Percentiles rank a stretch among this genome's conserved stretches.
Evolutionary conservation across 495 filamentous ascomycete species (phyloP).

Genomic region (Aspergillus saccharolyticus): DNA sequence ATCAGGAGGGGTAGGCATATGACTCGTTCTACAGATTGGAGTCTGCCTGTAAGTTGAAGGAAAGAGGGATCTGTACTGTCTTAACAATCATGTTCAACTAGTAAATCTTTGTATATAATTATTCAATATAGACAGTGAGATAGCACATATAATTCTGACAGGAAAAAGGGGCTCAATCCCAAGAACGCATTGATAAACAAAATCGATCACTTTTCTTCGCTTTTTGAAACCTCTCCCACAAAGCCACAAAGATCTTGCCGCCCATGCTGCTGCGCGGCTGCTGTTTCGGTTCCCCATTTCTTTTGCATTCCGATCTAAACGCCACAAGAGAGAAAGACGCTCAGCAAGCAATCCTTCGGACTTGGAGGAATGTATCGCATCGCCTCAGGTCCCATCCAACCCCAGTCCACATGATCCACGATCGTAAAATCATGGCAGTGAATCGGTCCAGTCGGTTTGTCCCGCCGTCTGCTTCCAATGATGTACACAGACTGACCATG

Average conservation of each 20-base stretch:
- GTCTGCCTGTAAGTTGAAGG: not conserved
- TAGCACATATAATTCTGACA: not conserved
- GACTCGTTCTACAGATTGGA: not conserved
- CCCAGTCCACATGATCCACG: not conserved
- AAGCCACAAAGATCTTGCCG: not conserved
- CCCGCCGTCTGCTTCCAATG: conserved; percentile 1
- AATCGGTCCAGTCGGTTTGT: not conserved
- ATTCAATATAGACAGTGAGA: not conserved
- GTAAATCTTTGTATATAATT: not conserved
- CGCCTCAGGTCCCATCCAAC: not conserved
- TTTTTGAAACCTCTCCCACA: not conserved
- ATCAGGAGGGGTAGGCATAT: not conserved
- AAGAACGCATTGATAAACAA: not conserved
- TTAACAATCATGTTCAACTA: not conserved
- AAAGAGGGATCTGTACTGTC: not conserved
- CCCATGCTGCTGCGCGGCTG: not conserved
- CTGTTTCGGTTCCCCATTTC: not conserved
- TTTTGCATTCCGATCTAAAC: not conserved
- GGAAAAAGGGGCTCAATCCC: not conserved
- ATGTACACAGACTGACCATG: conserved; percentile 10
- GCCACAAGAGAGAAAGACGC: not conserved
- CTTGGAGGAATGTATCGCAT: not conserved
- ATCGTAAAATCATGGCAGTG: not conserved
- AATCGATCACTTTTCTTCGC: not conserved
- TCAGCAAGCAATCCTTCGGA: not conserved